Evolutionary conservation across 2,329 filamentous ascomycete species (phyloP), one percentile per base, ranked within the genome.

Genomic region (Aureobasidium vineae): DNA sequence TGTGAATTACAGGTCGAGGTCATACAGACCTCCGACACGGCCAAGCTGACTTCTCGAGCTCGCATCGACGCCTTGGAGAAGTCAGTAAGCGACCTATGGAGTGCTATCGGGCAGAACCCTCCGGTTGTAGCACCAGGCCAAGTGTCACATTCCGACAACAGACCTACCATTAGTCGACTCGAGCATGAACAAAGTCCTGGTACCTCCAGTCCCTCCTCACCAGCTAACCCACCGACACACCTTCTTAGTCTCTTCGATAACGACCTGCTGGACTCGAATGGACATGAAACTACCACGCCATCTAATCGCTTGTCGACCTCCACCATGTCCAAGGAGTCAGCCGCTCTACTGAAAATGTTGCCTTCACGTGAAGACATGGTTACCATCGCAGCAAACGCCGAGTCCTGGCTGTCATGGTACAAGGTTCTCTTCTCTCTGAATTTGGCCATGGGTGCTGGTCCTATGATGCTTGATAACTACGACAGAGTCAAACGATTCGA

Each of bases 221-320:
- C 69, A n/a, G 54, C 71, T 8, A 69, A 70, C 6, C 69, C 69
- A 43, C 74, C 74, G 33, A 67, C 71, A 10, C 73, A 76, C 65
- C 63, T 76, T 1, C 70, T 69, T 45, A 71, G 72, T 33, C 69
- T 75, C 11, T 75, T 76, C 66, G 71, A 75, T 43, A 75, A 75
- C 59, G 70, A 72, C 36, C 67, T 73, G 56, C 71, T 76, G n/a
- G 52, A 68, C 70, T 60, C 69, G 49, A 56, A 72, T 68, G 66
- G 41, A 6, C 41, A 36, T 47, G 56, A 60, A 10, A 28, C n/a
- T 19, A 40, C 36, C 5, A 60, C 41, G 5, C 56, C 56, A 1
- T 47, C 56, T n/a, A 11, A 16, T 4, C 41, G 40, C 7, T 16
- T 60, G 28, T 10, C 56, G 2, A 33, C 26, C 8, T 47, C 56